Evolutionary conservation across 1,284 basidiomycete genomes (phyloP), one percentile per base, ranked within the genome.

Genomic region (Ganoderma lucidum): DNA sequence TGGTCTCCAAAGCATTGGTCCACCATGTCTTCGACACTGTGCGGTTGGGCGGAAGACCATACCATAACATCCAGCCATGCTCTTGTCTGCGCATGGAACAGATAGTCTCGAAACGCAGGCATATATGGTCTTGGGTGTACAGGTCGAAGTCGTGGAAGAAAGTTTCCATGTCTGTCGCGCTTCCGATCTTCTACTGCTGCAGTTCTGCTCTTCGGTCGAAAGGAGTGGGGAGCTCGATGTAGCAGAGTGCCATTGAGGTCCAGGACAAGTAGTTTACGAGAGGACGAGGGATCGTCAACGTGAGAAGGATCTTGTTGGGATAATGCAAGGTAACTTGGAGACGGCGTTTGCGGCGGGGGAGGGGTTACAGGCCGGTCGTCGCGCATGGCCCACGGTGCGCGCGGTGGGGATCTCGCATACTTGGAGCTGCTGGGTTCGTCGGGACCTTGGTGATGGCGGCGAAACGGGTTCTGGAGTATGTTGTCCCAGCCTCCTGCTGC

Each of bases 211-310:
- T 70, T 76, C 2, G 75, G 71, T 6, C 75, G 76, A 28, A 70
- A 72, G 2, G 48, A 44, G 67, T 84, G 83, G 5, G 82, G 81
- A 60, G 88, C 85, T 15, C 94, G 89, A 48, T 89, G 83, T n/a
- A 96, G 85, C 10, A 96, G 88, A 0, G 93, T 92, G 5, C 94
- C 94, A 75, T 96, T 96, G 59, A 96, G 83, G 78, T 96, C 95
- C 9, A 96, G 86, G 3, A 96, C 85, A 62, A 96, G 84, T 0
- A 96, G 87, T 78, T 94, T 94, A 23, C 89, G 85, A 2, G 81
- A 76, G 0, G 74, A 70, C 0, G 80, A 55, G 2, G 84, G 80
- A 35, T 83, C 78, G 0, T 73, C 53, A 41, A 87, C 69, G 0
- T 72, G 67, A 17, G 69, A 58, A 8, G 81, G 78, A 1, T 75